These are phyloP conservation scores for Pyrenophora graminea DNA, from an alignment of 2,329 filamentous ascomycete genomes.

Conservation along the genomic window DNA sequence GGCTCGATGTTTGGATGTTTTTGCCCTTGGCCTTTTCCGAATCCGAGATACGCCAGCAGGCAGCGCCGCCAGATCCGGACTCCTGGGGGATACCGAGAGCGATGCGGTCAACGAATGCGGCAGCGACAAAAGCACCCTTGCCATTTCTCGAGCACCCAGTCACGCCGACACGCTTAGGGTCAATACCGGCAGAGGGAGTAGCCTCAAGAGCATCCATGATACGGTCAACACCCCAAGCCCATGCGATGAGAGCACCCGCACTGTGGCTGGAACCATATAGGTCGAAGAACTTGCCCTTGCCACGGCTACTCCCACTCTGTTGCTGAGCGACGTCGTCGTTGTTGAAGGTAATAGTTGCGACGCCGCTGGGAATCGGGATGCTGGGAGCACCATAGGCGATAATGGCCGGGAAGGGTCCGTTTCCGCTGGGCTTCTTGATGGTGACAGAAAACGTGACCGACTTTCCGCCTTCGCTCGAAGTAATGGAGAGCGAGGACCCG, in stretches of 20 bases:
- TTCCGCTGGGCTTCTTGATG: slow-evolving; percentile 48
- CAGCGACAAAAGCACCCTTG: slow-evolving; percentile 66
- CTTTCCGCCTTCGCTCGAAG: slow-evolving; percentile 39
- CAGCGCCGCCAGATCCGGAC: slow-evolving; percentile 64
- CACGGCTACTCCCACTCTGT: slow-evolving; percentile 51
- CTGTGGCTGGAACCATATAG: slow-evolving; percentile 61
- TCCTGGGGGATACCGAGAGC: slow-evolving; percentile 66
- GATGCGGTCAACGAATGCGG: slow-evolving; percentile 62
- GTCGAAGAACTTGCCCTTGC: slow-evolving; percentile 63
- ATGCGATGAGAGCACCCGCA: slow-evolving; percentile 63
- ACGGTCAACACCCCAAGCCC: slow-evolving; percentile 66
- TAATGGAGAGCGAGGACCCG: slow-evolving; percentile 42
- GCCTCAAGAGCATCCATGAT: slow-evolving; percentile 63
- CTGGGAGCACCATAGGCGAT: slow-evolving; percentile 61
- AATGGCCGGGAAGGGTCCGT: slow-evolving; percentile 60
- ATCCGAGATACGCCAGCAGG: slow-evolving; percentile 60
- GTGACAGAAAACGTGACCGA: slow-evolving; percentile 45
- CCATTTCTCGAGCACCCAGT: slow-evolving; percentile 68
- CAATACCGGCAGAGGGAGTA: slow-evolving; percentile 52
- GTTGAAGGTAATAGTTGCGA: slow-evolving; percentile 63
- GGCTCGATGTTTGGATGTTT: slow-evolving; percentile 63
- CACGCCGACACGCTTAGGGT: slow-evolving; percentile 53
- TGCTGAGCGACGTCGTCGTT: slow-evolving; percentile 63
- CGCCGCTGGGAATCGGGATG: slow-evolving; percentile 59
- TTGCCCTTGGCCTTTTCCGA: slow-evolving; percentile 56